Base-by-base conservation (phyloP, 202 grass and related monocot genomes). In the Eragrostis tef region DNA sequence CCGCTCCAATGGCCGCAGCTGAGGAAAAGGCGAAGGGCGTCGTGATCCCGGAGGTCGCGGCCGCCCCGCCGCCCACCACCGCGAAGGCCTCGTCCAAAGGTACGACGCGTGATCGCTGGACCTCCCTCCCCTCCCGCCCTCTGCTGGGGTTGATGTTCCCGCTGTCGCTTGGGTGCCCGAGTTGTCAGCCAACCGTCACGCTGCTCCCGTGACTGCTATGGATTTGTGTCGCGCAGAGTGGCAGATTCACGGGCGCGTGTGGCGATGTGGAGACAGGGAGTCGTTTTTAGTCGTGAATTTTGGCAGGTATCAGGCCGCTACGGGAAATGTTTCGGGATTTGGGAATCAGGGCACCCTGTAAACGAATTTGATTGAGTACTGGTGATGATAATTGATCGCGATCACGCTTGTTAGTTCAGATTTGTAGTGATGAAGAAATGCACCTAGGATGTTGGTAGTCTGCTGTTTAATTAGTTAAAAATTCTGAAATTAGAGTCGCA, bases 1-100 rank as follows among this genome's bases (percentile, higher is more conserved):
- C 95, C 95, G 8, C 82, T 91, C 59, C 95, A 98, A 98, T 98
- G 95, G 95, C 95, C 95, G 17, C 95, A 98, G 85, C 88, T 98
- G 63, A 94, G 95, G 95, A 98, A 98, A 98, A 98, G 85, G 86
- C 90, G 95, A 16, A 90, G 95, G 87, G 86, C 81, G 74, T 81
- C 81, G 87, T 94, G 84, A 90, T 90, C 77, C 89, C 89, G 24
- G 92, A 94, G 24, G 87, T 91, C 43, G 34, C 34, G 34, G 69
- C 80, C 29, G 79, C 80, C 45, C 63, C 50, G 80, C 83, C 83
- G 45, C 86, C 86, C 86, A 29, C 89, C 9, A 94, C 88, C 42
- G 92, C 90, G 8, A 94, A 93, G 83, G 88, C 84, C 50, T 91
- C 92, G 17, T 82, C 95, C n/a, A 98, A 98, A 90, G 95, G 95